Percentiles rank a stretch among this genome's conserved stretches.
phyloP scores from a whole-genome alignment of 768 basidiomycete genomes.

The Lentinula guzmanii region DNA sequence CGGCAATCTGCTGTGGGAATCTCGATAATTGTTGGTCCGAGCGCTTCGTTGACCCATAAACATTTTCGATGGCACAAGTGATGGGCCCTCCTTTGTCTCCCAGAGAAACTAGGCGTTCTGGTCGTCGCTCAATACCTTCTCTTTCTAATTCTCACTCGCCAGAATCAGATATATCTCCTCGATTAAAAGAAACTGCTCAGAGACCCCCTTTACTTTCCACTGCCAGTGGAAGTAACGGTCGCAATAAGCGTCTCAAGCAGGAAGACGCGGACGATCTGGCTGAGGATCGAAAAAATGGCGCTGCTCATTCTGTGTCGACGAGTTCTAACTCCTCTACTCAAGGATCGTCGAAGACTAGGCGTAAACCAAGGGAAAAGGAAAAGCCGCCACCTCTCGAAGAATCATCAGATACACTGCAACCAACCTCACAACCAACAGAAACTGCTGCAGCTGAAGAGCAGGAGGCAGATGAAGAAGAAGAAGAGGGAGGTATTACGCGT shows the following conservation, averaged over 20 bases:
- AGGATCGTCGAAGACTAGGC: constrained; percentile 40
- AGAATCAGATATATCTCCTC: constrained; percentile 58
- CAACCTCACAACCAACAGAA: constrained; percentile 16
- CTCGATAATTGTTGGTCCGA: constrained; percentile 1
- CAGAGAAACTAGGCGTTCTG: constrained; percentile 72
- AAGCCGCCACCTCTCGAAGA: constrained; percentile 17
- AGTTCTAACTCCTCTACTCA: constrained; percentile 20
- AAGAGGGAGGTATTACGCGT: constrained; percentile 64
- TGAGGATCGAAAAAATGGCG: constrained; percentile 46
- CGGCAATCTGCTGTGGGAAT: neutral
- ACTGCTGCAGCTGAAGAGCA: constrained; percentile 30
- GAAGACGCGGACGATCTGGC: constrained; percentile 65
- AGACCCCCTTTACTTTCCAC: constrained; percentile 30
- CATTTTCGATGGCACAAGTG: constrained; percentile 49
- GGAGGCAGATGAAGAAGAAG: constrained; percentile 36
- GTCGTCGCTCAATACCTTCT: constrained; percentile 64
- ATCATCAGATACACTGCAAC: neutral
- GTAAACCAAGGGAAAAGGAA: constrained; percentile 65
- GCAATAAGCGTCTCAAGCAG: constrained; percentile 63
- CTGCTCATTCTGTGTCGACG: constrained; percentile 22
- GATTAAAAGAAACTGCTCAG: constrained; percentile 37
- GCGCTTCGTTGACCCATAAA: neutral
- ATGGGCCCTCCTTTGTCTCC: constrained; percentile 77
- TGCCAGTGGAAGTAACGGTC: constrained; percentile 26
- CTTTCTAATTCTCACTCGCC: constrained; percentile 69